These are phyloP conservation scores for Pseudodiploospora longispora DNA, from an alignment of 2,329 filamentous ascomycete species.

Conservation along the genomic window DNA sequence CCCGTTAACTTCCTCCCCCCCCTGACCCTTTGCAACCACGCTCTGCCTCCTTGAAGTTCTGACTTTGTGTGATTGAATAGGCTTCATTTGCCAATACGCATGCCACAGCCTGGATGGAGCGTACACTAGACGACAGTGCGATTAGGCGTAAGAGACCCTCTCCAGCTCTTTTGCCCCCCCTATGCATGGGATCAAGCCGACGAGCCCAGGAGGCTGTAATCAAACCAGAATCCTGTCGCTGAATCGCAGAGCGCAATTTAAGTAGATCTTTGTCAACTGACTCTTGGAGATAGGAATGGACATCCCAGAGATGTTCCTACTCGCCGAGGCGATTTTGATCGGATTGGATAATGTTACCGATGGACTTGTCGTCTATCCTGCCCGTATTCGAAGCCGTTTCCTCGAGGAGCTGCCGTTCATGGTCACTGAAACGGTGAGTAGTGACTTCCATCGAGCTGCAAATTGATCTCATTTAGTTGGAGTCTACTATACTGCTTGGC, in stretches of 20 bases:
- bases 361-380: constrained; percentile 72
- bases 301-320: constrained; percentile 59
- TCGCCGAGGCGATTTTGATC: constrained; percentile 60
- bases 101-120: constrained; percentile 42
- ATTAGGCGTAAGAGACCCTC: constrained; percentile 2
- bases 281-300: constrained; percentile 40
- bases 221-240: too few relatives aligned
- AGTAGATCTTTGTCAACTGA: too few relatives aligned
- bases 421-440: constrained; percentile 47
- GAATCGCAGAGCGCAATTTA: neutral
- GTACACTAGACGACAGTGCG: constrained; percentile 69
- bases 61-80: too few relatives aligned
- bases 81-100: constrained; percentile 1
- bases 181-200: too few relatives aligned
- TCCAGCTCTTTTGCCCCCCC: too few relatives aligned
- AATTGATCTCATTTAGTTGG: neutral
- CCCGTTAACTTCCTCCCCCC: too few relatives aligned
- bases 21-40: too few relatives aligned
- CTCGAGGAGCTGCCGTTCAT: constrained; percentile 76
- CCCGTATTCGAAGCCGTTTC: constrained; percentile 58
- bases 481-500: neutral
- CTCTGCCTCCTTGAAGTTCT: too few relatives aligned
- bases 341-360: constrained; percentile 59
- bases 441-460: neutral
- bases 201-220: too few relatives aligned